Percentiles rank a stretch among this genome's conserved stretches.
Evolutionary conservation across 2,329 filamentous ascomycete species (phyloP).

Genomic region (Claviceps arundinis): DNA sequence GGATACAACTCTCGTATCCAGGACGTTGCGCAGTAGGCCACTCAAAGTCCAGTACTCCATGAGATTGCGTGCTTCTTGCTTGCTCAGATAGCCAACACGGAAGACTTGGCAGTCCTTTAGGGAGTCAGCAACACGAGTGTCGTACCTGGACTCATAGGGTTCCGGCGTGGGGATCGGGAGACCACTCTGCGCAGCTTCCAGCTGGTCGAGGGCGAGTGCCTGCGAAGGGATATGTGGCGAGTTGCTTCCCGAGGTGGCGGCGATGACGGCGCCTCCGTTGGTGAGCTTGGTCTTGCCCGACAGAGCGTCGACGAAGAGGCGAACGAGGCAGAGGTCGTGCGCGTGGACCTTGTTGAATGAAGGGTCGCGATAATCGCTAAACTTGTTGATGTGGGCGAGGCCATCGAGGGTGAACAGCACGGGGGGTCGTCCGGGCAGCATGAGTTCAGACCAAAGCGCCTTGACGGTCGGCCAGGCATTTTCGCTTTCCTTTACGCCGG

Average conservation of each 20-base stretch:
- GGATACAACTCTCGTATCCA: constrained; percentile 58
- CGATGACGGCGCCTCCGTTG: constrained; percentile 72
- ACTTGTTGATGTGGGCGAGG: constrained; percentile 66
- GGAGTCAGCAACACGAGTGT: constrained; percentile 39
- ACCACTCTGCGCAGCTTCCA: constrained; percentile 30
- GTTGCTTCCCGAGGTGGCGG: constrained; percentile 62
- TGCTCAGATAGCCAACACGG: constrained; percentile 54
- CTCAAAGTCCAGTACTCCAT: constrained; percentile 92
- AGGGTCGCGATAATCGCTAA: constrained; percentile 61
- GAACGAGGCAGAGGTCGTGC: constrained; percentile 67
- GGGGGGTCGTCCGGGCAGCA: constrained; percentile 34
- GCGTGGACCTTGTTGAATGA: constrained; percentile 67
- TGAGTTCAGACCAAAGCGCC: constrained; percentile 70
- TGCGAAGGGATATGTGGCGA: constrained; percentile 50
- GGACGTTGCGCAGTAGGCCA: constrained; percentile 57
- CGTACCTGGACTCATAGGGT: constrained; percentile 43
- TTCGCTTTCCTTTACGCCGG: constrained; percentile 61
- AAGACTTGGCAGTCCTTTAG: constrained; percentile 38
- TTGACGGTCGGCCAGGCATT: constrained; percentile 69
- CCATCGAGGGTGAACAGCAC: constrained; percentile 70
- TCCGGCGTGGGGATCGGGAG: constrained; percentile 29
- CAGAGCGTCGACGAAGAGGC: constrained; percentile 62
- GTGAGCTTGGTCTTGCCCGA: constrained; percentile 41
- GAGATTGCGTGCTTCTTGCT: constrained; percentile 60
- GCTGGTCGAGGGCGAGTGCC: constrained; percentile 50